Base-by-base conservation (phyloP, 2,329 filamentous ascomycete species). In the Colletotrichum viniferum region DNA sequence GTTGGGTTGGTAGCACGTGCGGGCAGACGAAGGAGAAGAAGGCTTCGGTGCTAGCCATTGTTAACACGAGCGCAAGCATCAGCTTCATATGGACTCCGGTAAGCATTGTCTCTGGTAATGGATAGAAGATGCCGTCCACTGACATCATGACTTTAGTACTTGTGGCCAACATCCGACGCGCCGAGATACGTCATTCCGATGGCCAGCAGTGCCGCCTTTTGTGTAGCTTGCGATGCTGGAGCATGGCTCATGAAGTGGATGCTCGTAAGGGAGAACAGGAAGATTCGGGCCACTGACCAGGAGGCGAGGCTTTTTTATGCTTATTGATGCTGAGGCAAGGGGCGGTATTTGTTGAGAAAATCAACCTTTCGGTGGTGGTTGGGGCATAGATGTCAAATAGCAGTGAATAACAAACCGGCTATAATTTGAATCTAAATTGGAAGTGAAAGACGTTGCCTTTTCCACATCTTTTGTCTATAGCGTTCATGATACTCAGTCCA, bases 1-100 rank as follows among this genome's bases (percentile, higher is more conserved):
- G 83, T 16, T 86, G 84, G 84, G 82, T 83, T 5, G 78, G 78
- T 0, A 79, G 78, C 13, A 84, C 82, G 2, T 84, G 83, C 36
- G 84, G 83, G 3, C 84, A 86, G 71, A 85, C 83, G 0, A 84
- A 82, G 30, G 85, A 86, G 76, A 85, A 85, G 78, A 85, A 84
- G 72, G 83, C 84, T 2, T 80, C 79, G 10, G 80, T 82, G 4
- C 73, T 86, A 3, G 82, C 83, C 5, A 83, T 86, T 12, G 77
- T 76, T 2, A 79, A 79, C 70, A 71, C 76, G 9, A 76, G 74
- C 56, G 78, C 77, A 14, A 78, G 76, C 2, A 38, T 79, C 9
- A 74, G 76, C 34, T 74, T 77, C 16, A 78, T 79, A 4, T 78
- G 75, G 67, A 79, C 78, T 8, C 77, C 75, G 34, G 71, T 76